phyloP scores from a whole-genome alignment of 2,329 filamentous ascomycete species.

The Fusarium brachygibbosum region DNA sequence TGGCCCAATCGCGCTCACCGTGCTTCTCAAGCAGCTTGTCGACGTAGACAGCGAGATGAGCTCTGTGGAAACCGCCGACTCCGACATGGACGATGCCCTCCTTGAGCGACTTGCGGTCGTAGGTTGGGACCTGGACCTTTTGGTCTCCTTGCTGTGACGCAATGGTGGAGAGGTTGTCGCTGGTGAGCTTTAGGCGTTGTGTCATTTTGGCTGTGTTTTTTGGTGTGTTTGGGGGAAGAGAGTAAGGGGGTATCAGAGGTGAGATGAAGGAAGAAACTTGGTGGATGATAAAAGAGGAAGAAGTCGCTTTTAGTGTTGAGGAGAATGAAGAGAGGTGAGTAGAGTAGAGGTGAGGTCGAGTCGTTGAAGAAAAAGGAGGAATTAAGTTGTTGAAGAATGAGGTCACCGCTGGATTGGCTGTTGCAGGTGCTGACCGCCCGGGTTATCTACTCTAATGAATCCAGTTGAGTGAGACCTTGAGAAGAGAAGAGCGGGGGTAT shows the following conservation, averaged over 20 bases:
- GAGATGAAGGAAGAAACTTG: neutral
- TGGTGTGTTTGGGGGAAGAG: neutral
- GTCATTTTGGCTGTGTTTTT: constrained; percentile 26
- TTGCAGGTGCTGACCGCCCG: constrained; percentile 31
- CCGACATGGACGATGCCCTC: constrained; percentile 68
- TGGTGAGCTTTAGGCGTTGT: constrained; percentile 49
- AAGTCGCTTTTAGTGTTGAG: constrained; percentile 14
- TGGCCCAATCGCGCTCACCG: constrained; percentile 61
- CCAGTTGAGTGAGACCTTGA: constrained; percentile 12
- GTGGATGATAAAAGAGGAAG: neutral
- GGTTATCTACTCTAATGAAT: constrained; percentile 40
- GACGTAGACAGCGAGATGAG: constrained; percentile 66
- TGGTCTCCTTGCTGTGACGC: constrained; percentile 40
- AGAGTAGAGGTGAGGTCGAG: neutral
- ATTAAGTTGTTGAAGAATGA: constrained; percentile 34
- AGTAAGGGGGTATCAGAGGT: neutral
- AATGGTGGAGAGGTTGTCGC: constrained; percentile 44
- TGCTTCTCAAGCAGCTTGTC: constrained; percentile 63
- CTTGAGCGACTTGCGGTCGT: constrained; percentile 61
- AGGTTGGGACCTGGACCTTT: constrained; percentile 55
- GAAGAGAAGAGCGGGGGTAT: constrained; percentile 14
- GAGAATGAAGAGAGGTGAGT: neutral
- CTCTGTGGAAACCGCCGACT: constrained; percentile 68
- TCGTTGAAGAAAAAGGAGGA: constrained; percentile 1
- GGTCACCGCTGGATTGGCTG: constrained; percentile 31